Evolutionary conservation across 495 filamentous ascomycete genomes (phyloP), one percentile per base, ranked within the genome.

Genomic region (Hypoxylon fragiforme): DNA sequence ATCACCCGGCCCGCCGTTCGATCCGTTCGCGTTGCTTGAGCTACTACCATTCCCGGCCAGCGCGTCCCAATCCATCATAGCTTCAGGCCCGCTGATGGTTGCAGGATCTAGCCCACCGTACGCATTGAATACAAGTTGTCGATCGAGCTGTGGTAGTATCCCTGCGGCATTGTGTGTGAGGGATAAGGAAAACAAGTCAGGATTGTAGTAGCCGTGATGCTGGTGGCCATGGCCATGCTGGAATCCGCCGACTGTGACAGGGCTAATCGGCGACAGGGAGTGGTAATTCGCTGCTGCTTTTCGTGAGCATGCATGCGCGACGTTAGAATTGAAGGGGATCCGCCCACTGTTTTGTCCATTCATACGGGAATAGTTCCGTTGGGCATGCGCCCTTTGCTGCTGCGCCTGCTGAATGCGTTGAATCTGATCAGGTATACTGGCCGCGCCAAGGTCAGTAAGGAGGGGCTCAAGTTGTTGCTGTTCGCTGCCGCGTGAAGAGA

Each of bases 41-140:
- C 42, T 40, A 31, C 34, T 50, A 1, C 47, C 42, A 16, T 65
- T 64, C 3, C 62, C 65, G 8, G 62, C 65, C 16, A 67, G 34
- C 14, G 65, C 62, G 35, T 67, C 62, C 65, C 65, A 67, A 30
- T 67, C 65, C 65, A 67, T 65, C 15, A 60, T 22, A 9, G 62
- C 65, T 37, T 65, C 65, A 6, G 65, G 65, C 2, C 65, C 65
- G 41, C 65, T 65, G 16, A 70, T 63, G 13, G 60, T 61, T 12
- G 61, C 46, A 21, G 77, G 76, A 35, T 88, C 82, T 45, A 86
- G 73, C 16, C 80, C 82, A n/a, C 77, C 76, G 60, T 91, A 92
- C 0, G 87, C 87, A 50, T 85, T 85, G 57, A 89, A 89, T 9
- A 91, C 85, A 40, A 91, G 83, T 59, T 90, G 88, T 0, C 87